Percentiles rank a stretch among this genome's conserved stretches.
phyloP scores from a whole-genome alignment of 805 yeast genomes.

The Candida sanyiensis region DNA sequence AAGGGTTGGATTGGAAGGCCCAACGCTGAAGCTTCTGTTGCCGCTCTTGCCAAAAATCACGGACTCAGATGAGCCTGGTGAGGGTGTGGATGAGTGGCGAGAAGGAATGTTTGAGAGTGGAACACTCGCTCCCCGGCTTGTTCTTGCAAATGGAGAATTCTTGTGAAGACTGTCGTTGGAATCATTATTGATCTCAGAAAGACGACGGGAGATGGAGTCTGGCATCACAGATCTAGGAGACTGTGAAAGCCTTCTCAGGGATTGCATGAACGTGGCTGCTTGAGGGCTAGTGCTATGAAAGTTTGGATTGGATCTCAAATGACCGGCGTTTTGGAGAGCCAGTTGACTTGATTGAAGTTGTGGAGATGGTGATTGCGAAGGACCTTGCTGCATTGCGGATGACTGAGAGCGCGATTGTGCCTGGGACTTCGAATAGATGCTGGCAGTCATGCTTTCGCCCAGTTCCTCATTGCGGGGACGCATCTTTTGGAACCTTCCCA shows the following conservation, averaged over 20 bases:
- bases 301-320: neutral
- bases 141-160: conserved; percentile 6
- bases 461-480: conserved; percentile 48
- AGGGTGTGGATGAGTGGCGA: conserved; percentile 10
- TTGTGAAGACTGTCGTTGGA: conserved; percentile 19
- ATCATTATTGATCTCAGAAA: conserved; percentile 23
- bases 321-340: neutral
- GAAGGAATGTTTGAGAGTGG: conserved; percentile 6
- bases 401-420: conserved; percentile 14
- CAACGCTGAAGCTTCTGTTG: conserved; percentile 18
- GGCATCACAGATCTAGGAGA: conserved; percentile 30
- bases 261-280: conserved; percentile 4
- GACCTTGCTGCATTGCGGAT: neutral
- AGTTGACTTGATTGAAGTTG: conserved; percentile 10
- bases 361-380: conserved; percentile 3
- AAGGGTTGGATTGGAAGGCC: conserved; percentile 29
- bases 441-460: conserved; percentile 50
- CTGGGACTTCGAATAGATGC: conserved; percentile 31
- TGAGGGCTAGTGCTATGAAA: conserved; percentile 2
- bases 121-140: conserved; percentile 7
- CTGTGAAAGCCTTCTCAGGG: conserved; percentile 22
- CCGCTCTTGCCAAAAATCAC: conserved; percentile 9
- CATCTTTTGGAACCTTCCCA: conserved; percentile 46
- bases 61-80: conserved; percentile 21
- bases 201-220: conserved; percentile 27